Percentiles rank a stretch among this genome's conserved stretches.
These are phyloP conservation scores for Nakazawaea laoshanensis DNA, from an alignment of 805 yeast genomes.

Conservation along the genomic window DNA sequence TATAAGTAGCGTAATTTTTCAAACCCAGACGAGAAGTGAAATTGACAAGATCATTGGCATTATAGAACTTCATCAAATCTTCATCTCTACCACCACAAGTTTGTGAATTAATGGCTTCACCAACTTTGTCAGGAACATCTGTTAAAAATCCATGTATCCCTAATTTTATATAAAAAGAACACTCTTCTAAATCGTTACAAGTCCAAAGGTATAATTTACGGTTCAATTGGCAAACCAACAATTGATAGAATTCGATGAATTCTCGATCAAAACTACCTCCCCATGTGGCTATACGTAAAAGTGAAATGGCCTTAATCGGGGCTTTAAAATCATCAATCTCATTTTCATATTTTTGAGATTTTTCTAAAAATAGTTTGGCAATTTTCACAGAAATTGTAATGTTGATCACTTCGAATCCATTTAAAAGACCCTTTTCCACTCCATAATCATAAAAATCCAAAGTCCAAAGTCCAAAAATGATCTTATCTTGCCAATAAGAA, in stretches of 20 bases:
- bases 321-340: slow-evolving; percentile 1
- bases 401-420: slow-evolving; percentile 18
- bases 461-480: slow-evolving; percentile 30
- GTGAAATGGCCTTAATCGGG: slow-evolving; percentile 5
- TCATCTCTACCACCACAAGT: background rate
- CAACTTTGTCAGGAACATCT: slow-evolving; percentile 6
- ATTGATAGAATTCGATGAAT: slow-evolving; percentile 8
- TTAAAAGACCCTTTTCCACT: slow-evolving; percentile 13
- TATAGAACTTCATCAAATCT: slow-evolving; percentile 5
- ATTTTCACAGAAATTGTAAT: slow-evolving; percentile 20
- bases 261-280: slow-evolving; percentile 2
- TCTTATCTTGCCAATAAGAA: slow-evolving; percentile 23
- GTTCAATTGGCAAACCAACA: slow-evolving; percentile 2
- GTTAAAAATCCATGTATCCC: slow-evolving; percentile 8
- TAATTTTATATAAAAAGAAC: slow-evolving; percentile 4
- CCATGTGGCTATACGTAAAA: slow-evolving; percentile 8
- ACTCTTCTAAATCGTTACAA: slow-evolving; percentile 3
- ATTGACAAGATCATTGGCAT: slow-evolving; percentile 5
- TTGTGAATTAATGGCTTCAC: background rate
- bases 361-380: slow-evolving; percentile 15
- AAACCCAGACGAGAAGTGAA: slow-evolving; percentile 6
- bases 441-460: slow-evolving; percentile 19
- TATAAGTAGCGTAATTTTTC: slow-evolving; percentile 6
- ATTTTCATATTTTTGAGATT: slow-evolving; percentile 1
- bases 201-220: slow-evolving; percentile 10